Conservation (phyloP, 2,329 filamentous ascomycete genomes). For the Claviceps pusilla region DNA sequence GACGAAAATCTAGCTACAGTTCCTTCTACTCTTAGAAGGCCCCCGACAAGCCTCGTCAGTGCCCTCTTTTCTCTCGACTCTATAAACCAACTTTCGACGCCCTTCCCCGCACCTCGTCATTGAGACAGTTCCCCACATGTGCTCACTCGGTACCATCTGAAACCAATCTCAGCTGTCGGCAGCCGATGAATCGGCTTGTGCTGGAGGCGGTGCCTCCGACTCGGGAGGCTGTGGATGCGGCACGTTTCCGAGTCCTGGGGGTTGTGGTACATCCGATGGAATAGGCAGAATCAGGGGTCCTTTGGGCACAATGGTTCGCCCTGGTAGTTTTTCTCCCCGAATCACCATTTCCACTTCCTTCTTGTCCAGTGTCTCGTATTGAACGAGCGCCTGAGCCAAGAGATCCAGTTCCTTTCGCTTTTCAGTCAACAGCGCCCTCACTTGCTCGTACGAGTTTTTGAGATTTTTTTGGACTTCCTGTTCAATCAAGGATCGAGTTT, state of each 20-base stretch:
- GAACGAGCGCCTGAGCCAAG: constrained; percentile 73
- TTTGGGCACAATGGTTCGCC: constrained; percentile 45
- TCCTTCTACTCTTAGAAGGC: too few relatives aligned
- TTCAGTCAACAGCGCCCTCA: constrained; percentile 52
- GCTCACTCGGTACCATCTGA: background rate
- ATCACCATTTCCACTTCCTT: constrained; percentile 86
- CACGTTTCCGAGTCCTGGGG: constrained; percentile 21
- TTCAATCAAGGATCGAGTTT: constrained; percentile 79
- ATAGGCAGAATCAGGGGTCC: constrained; percentile 26
- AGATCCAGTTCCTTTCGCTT: constrained; percentile 76
- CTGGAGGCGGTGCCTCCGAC: constrained; percentile 18
- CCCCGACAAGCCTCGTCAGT: background rate
- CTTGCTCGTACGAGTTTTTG: constrained; percentile 65
- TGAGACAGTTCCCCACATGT: background rate
- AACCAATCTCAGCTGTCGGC: constrained; percentile 11
- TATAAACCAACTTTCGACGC: background rate
- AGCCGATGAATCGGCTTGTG: constrained; percentile 15
- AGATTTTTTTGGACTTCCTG: constrained; percentile 72
- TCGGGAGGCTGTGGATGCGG: constrained; percentile 17
- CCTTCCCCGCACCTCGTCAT: background rate
- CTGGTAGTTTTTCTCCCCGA: constrained; percentile 64
- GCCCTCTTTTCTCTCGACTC: background rate
- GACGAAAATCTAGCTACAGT: too few relatives aligned
- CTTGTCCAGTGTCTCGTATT: constrained; percentile 85
- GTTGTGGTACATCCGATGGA: constrained; percentile 19